Base-by-base conservation (phyloP, 805 yeast genomes). In the Candida ascalaphidarum region DNA sequence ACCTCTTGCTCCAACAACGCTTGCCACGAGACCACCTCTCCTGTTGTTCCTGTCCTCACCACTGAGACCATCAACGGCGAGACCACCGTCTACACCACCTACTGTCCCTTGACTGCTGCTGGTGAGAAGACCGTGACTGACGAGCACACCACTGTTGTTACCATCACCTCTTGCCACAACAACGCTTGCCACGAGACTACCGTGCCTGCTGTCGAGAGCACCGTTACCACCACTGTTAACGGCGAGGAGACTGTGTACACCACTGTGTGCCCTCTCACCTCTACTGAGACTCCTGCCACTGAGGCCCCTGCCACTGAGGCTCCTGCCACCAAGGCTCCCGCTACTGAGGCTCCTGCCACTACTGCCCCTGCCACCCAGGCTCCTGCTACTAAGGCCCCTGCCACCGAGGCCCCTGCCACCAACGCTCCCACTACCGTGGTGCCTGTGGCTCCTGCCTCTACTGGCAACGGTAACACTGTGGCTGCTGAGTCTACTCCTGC, bases 1-100 rank as follows among this genome's bases (percentile, higher is more conserved):
- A 59, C 65, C 30, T 50, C 60, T n/a, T 61, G 68, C 41, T 31
- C 51, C 15, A 55, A 57, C 30, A 29, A 48, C 43, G 40, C 39
- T 34, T 54, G 60, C 37, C 22, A 34, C 15, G 47, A 35, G 14
- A 38, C 43, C 26, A 37, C 27, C 17, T 37, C 43, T 14, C 43
- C 52, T 11, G 45, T 41, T 11, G 37, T 47, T 11, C 33, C 25
- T 27, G 41, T 36, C 19, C 29, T 32, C 11, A 32, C 39, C 23
- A 38, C 42, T 8, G 30, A 16, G 17, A 37, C 41, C 14, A 16
- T 26, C 21, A 25, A 30, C 23, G 46, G 35, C 17, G 28, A 17
- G 14, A 31, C 21, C 12, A 50, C 52, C 12, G 36, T 31, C 12
- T 40, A 36, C 39, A 45, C 55, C 23, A 47, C 51, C 12, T 46